Conservation (phyloP, 805 yeast genomes). For the Yarrowia bubula region DNA sequence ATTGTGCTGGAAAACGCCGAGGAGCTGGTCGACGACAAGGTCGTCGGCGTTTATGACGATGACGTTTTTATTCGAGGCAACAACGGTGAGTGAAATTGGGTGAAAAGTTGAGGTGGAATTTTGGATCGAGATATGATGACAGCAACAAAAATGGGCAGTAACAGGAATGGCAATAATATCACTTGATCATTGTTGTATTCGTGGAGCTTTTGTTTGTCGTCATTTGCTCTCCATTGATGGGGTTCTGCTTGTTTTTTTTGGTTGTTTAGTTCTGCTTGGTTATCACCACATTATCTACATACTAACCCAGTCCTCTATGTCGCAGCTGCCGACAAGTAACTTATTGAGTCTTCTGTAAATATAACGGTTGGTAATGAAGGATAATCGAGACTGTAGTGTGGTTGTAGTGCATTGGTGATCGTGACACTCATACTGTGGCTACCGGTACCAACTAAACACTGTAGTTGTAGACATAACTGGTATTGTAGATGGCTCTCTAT, state of each 20-base stretch:
- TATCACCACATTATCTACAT: background rate
- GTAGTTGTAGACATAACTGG: too few relatives aligned
- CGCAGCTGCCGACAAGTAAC: slow-evolving; percentile 26
- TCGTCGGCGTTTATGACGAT: slow-evolving; percentile 52
- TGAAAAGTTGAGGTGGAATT: background rate
- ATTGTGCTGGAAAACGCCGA: slow-evolving; percentile 77
- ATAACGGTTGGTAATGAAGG: slow-evolving; percentile 24
- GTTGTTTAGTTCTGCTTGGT: background rate
- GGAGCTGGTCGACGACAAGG: slow-evolving; percentile 56
- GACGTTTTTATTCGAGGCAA: slow-evolving; percentile 88
- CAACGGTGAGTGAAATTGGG: slow-evolving; percentile 56
- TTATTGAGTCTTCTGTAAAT: slow-evolving; percentile 21
- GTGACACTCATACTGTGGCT: background rate
- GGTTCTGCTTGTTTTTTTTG: background rate
- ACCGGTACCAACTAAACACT: too few relatives aligned
- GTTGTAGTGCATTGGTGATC: background rate
- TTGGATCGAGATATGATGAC: too few relatives aligned
- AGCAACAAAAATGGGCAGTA: background rate
- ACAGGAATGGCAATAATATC: too few relatives aligned
- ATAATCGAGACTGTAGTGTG: background rate
- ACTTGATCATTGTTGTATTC: too few relatives aligned
- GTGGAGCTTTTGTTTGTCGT: too few relatives aligned
- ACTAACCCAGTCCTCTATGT: slow-evolving; percentile 25
- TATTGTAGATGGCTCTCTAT: too few relatives aligned
- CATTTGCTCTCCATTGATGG: background rate